phyloP scores from a whole-genome alignment of 2,329 filamentous ascomycete species.

The Paraphoma sp. region DNA sequence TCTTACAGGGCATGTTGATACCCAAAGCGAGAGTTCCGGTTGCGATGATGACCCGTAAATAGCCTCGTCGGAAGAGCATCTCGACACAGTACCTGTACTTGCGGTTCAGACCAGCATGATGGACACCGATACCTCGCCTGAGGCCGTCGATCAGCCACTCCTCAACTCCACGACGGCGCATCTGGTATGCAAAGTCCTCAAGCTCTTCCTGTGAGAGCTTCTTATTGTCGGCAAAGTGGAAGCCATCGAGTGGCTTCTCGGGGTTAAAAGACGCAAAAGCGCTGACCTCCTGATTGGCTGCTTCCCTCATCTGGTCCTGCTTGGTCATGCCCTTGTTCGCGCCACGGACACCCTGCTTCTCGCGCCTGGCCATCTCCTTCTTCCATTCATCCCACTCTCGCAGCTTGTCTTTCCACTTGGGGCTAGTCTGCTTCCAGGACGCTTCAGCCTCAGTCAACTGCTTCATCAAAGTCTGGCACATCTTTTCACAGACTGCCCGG shows the following conservation, averaged over 20 bases:
- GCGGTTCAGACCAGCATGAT: slow-evolving; percentile 81
- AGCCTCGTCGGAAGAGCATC: slow-evolving; percentile 76
- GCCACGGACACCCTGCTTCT: slow-evolving; percentile 54
- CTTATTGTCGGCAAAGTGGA: slow-evolving; percentile 70
- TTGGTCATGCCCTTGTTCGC: slow-evolving; percentile 59
- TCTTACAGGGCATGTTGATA: slow-evolving; percentile 78
- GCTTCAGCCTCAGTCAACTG: slow-evolving; percentile 63
- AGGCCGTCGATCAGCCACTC: slow-evolving; percentile 66
- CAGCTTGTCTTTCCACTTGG: slow-evolving; percentile 67
- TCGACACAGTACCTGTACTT: slow-evolving; percentile 77
- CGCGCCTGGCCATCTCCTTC: slow-evolving; percentile 53
- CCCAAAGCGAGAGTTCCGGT: slow-evolving; percentile 79
- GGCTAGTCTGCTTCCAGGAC: slow-evolving; percentile 62
- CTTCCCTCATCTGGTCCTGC: slow-evolving; percentile 64
- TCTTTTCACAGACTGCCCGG: slow-evolving; percentile 67
- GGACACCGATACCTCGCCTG: slow-evolving; percentile 73
- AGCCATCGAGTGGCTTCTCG: slow-evolving; percentile 66
- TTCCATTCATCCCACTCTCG: slow-evolving; percentile 65
- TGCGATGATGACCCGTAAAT: slow-evolving; percentile 72
- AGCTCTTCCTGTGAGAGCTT: slow-evolving; percentile 67
- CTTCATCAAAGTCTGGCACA: slow-evolving; percentile 59
- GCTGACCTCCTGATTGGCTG: slow-evolving; percentile 62
- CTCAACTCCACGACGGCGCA: slow-evolving; percentile 59
- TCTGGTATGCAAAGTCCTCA: slow-evolving; percentile 58
- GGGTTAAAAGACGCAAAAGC: slow-evolving; percentile 72